phyloP scores from a whole-genome alignment of 2,329 filamentous ascomycete species.

The Cadophora sp. region DNA sequence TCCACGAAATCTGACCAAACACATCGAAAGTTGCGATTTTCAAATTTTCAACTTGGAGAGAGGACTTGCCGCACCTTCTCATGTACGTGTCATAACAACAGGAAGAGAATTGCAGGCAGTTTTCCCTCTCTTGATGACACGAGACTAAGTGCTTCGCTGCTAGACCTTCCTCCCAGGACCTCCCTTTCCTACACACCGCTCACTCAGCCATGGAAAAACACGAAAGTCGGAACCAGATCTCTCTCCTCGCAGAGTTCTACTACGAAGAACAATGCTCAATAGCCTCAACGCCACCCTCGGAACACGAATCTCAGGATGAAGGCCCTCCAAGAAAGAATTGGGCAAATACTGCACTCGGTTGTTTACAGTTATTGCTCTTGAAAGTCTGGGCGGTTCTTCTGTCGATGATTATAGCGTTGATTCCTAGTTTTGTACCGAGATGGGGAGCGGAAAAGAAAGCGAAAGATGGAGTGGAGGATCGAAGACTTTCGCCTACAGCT shows the following conservation, averaged over 20 bases:
- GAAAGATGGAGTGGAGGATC: background rate
- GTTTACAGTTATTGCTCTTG: background rate
- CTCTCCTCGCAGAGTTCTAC: constrained; percentile 1
- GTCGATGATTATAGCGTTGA: background rate
- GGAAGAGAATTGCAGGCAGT: background rate
- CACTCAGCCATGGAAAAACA: background rate
- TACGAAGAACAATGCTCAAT: background rate
- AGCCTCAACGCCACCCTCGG: background rate
- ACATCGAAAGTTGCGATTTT: background rate
- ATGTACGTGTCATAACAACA: no score
- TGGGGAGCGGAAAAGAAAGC: background rate
- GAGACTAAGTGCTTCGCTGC: no score
- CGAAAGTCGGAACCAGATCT: background rate
- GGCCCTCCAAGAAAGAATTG: background rate
- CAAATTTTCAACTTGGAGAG: background rate
- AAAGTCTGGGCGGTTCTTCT: background rate
- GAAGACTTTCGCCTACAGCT: constrained; percentile 46
- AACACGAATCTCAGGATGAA: background rate
- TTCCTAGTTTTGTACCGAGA: background rate
- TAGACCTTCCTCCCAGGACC: background rate
- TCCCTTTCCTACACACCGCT: background rate
- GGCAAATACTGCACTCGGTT: background rate
- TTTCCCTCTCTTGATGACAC: no score
- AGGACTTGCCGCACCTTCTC: background rate
- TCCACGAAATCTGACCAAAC: background rate